A percentile compares a stretch with the other conserved stretches of the same genome.
phyloP scores from a whole-genome alignment of 2,329 filamentous ascomycete genomes.

The Fusarium irregulare region DNA sequence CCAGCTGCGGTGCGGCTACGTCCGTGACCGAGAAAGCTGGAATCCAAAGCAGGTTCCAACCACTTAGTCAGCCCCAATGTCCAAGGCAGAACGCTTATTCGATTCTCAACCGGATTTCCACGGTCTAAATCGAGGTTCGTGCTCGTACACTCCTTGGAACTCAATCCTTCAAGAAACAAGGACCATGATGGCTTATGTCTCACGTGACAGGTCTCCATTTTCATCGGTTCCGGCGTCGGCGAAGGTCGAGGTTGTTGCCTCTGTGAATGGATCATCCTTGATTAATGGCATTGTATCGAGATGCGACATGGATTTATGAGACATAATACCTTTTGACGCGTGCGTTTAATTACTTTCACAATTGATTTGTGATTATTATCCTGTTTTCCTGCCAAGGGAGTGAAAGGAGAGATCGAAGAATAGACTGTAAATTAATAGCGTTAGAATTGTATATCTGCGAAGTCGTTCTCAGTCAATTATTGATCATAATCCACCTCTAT shows the following conservation, averaged over 20 bases:
- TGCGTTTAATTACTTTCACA: not conserved
- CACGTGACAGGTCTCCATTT: constrained; percentile 9
- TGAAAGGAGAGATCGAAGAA: not conserved
- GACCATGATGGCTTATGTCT: not conserved
- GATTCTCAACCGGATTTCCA: constrained; percentile 16
- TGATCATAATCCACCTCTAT: not conserved
- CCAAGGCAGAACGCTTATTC: constrained; percentile 7
- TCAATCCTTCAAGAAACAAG: constrained; percentile 2
- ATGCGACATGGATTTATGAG: not conserved
- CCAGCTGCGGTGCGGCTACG: constrained; percentile 17
- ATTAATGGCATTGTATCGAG: not conserved
- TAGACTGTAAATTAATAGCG: not conserved
- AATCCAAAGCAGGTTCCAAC: constrained; percentile 13
- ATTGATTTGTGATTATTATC: not conserved
- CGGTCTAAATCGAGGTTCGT: constrained; percentile 7
- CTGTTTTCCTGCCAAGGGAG: constrained; percentile 9
- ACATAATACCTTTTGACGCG: not conserved
- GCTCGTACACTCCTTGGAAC: constrained; percentile 1
- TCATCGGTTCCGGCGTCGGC: not conserved
- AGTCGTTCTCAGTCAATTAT: not conserved
- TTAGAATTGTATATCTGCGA: not conserved
- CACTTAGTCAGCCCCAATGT: constrained; percentile 10
- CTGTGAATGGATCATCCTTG: not conserved
- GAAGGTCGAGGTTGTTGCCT: not conserved
- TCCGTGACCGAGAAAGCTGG: constrained; percentile 24